Conservation (phyloP, 2,329 filamentous ascomycete species). For the Sarocladium brachiariae region DNA sequence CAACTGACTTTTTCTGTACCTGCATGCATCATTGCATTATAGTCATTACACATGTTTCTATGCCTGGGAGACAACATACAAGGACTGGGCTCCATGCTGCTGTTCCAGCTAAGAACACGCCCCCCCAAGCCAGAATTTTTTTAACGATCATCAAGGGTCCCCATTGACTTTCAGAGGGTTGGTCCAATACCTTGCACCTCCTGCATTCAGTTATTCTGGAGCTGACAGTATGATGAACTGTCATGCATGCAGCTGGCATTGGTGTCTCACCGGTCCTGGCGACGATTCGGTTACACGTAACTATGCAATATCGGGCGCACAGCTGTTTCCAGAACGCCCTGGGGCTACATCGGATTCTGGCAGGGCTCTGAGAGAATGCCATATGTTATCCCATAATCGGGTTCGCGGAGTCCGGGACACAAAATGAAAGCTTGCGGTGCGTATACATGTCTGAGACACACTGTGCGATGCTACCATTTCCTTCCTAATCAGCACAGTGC, state of each 20-base stretch:
- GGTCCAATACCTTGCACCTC: too few species aligned
- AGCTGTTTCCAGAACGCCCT: not conserved
- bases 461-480: not conserved
- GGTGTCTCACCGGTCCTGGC: not conserved
- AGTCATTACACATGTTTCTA: too few species aligned
- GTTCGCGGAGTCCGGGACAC: not conserved
- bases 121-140: too few species aligned
- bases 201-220: not conserved
- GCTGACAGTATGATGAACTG: not conserved
- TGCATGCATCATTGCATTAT: too few species aligned
- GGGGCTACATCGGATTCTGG: not conserved
- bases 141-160: too few species aligned
- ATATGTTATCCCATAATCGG: not conserved
- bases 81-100: too few species aligned
- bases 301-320: not conserved
- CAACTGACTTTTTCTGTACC: too few species aligned
- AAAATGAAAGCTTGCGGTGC: not conserved
- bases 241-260: not conserved
- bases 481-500: not conserved
- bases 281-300: too few species aligned
- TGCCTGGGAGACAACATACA: too few species aligned
- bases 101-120: too few species aligned
- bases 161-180: too few species aligned
- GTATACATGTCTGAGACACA: slow-evolving; percentile 4
- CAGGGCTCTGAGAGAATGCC: not conserved